Base-by-base conservation (phyloP, 2,329 filamentous ascomycete genomes). In the Iodosphaeria phyllophila region DNA sequence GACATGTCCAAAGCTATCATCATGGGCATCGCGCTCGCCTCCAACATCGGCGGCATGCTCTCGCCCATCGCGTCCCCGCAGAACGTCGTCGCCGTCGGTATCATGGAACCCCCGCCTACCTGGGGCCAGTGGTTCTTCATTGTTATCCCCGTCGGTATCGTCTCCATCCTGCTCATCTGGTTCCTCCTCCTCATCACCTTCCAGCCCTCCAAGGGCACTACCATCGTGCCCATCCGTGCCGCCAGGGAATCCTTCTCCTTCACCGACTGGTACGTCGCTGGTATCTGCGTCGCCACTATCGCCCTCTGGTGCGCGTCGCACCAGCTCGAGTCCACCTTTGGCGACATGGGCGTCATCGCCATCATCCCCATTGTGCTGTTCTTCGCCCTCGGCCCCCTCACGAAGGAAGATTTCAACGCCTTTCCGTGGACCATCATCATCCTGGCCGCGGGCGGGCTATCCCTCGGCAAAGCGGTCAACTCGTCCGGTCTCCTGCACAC, bases 391-490 rank as follows among this genome's bases (percentile, higher is more conserved):
- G 89, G 89, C 8, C 86, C 95, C 36, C 60, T 98, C 16, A 95
- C 84, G 24, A 98, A 95, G 52, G 89, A 95, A 51, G 89, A 98
- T 52, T 98, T 98, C 47, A 98, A 98, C 59, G 98, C 98, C 50
- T 98, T 98, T 50, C 75, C 93, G 19, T 98, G 89, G 89, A 98
- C 91, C 12, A 98, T 98, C 50, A 93, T 98, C 51, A 95, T 98
- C 41, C 73, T 98, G 12, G 89, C 89, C 1, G 86, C 89, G 0
- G 89, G 89, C 23, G 89, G 89, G 6, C 56, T 98, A 17, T 83
- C 83, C 2, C 69, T 98, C 0, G 89, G 89, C 28, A 93, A 92
- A 48, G 79, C 86, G 0, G 89, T 98, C 30, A 86, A 83, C 34
- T 89, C 80, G 0, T 95, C 86, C 0, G 89, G 89, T 2, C 61